Conservation (phyloP, 2,329 filamentous ascomycete species). For the Sclerotinia spermophila region DNA sequence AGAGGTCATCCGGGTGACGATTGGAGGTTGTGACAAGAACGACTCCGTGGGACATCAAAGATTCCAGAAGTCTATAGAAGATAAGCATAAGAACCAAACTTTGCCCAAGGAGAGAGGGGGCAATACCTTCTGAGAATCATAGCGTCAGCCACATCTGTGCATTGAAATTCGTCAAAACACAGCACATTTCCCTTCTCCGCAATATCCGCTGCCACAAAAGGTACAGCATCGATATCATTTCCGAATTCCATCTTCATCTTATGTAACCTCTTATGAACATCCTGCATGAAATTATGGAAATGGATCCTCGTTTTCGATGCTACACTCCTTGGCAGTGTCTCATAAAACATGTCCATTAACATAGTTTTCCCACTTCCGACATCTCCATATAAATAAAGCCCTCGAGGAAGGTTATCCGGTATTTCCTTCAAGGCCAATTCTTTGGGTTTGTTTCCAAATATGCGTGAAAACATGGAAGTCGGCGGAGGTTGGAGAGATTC, state of each 20-base stretch:
- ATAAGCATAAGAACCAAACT: slow-evolving; percentile 11
- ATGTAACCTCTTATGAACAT: slow-evolving; percentile 88
- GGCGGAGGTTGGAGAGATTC: slow-evolving; percentile 60
- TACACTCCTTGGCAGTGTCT: slow-evolving; percentile 79
- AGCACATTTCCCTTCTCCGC: slow-evolving; percentile 80
- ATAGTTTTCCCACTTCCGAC: slow-evolving; percentile 98
- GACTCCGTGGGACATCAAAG: slow-evolving; percentile 93
- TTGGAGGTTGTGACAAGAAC: slow-evolving; percentile 96
- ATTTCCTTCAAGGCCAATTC: slow-evolving; percentile 48
- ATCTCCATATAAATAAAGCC: slow-evolving; percentile 92
- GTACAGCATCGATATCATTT: slow-evolving; percentile 83
- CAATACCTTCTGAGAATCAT: slow-evolving; percentile 83
- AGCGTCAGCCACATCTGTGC: slow-evolving; percentile 95
- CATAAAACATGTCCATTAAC: slow-evolving; percentile 98
- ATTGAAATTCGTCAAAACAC: slow-evolving; percentile 99
- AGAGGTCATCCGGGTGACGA: slow-evolving; percentile 91
- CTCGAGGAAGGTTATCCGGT: slow-evolving; percentile 73
- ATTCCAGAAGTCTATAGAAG: slow-evolving; percentile 65
- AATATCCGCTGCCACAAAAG: slow-evolving; percentile 92
- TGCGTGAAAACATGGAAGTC: slow-evolving; percentile 53
- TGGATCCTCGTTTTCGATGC: slow-evolving; percentile 86
- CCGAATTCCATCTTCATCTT: slow-evolving; percentile 85
- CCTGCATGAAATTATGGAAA: slow-evolving; percentile 99
- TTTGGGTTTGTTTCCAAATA: slow-evolving; percentile 51
- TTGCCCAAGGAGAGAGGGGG: background rate